These are phyloP conservation scores for Solanum habrochaites DNA, from an alignment of 257 asterid genomes.

Conservation along the genomic window DNA sequence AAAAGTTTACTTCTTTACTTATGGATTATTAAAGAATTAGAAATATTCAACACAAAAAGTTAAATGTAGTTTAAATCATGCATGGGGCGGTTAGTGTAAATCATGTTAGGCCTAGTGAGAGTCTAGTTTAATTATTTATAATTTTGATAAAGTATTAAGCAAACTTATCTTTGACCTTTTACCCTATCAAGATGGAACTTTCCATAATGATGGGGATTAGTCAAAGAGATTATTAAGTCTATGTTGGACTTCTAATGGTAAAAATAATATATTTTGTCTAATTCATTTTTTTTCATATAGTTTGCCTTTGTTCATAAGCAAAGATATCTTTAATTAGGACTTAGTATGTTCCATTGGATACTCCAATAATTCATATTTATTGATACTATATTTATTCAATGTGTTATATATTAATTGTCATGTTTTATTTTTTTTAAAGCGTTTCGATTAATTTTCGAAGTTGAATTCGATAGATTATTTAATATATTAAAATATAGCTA, in stretches of 20 bases:
- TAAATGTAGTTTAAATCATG: neutral
- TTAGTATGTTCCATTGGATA: neutral
- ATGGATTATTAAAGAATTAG: neutral
- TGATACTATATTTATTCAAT: neutral
- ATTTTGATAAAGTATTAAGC: neutral
- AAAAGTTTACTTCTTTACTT: neutral
- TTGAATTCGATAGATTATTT: neutral
- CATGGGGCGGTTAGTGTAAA: neutral
- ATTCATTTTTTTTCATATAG: neutral
- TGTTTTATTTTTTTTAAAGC: too few relatives aligned
- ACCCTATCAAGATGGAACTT: neutral
- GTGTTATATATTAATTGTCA: neutral
- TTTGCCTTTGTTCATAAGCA: neutral
- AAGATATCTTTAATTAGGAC: neutral
- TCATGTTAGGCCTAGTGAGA: neutral
- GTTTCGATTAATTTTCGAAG: neutral
- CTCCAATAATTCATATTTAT: neutral
- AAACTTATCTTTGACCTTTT: neutral
- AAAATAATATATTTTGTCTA: neutral
- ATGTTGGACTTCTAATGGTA: neutral
- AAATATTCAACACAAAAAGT: neutral
- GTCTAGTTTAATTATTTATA: neutral
- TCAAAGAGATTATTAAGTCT: neutral
- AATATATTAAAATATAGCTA: neutral
- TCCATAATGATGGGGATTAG: neutral